Conservation (phyloP, 139 green algal species). For the Zygnema circumcarinatum region DNA sequence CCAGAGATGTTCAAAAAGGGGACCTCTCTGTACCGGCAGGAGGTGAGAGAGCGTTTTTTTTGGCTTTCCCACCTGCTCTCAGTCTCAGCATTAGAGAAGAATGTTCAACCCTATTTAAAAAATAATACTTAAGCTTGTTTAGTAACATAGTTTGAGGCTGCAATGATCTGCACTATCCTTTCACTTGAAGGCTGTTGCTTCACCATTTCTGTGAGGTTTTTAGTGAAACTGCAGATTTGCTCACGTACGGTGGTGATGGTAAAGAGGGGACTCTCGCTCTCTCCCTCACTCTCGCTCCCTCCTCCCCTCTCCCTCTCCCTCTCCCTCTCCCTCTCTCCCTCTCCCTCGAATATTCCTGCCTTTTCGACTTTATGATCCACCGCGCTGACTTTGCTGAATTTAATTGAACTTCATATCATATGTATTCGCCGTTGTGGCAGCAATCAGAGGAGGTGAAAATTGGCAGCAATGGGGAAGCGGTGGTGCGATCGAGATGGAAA, state of each 20-base stretch:
- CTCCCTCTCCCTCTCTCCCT: too few relatives aligned
- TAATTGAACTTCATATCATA: background rate
- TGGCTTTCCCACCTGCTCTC: background rate
- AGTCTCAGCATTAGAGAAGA: background rate
- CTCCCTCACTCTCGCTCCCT: too few relatives aligned
- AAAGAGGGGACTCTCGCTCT: too few relatives aligned
- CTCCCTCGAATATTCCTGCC: background rate
- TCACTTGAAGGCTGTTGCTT: too few relatives aligned
- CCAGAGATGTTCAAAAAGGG: slow-evolving; percentile 88
- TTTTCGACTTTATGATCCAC: slow-evolving; percentile 10
- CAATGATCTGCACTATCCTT: background rate
- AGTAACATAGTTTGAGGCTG: background rate
- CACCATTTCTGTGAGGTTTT: too few relatives aligned
- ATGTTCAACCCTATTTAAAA: background rate
- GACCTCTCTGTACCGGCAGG: slow-evolving; percentile 20
- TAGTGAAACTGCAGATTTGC: too few relatives aligned
- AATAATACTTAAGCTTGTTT: background rate
- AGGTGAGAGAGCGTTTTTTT: background rate
- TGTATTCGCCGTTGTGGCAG: slow-evolving; percentile 31
- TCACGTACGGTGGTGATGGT: too few relatives aligned
- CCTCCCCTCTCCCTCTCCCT: too few relatives aligned
- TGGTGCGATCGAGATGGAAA: slow-evolving; percentile 61
- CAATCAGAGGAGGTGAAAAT: slow-evolving; percentile 63
- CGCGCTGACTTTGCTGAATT: background rate
- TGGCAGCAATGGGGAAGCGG: slow-evolving; percentile 68